Conservation (phyloP, 305 asterid species). For the Lippia alba region DNA sequence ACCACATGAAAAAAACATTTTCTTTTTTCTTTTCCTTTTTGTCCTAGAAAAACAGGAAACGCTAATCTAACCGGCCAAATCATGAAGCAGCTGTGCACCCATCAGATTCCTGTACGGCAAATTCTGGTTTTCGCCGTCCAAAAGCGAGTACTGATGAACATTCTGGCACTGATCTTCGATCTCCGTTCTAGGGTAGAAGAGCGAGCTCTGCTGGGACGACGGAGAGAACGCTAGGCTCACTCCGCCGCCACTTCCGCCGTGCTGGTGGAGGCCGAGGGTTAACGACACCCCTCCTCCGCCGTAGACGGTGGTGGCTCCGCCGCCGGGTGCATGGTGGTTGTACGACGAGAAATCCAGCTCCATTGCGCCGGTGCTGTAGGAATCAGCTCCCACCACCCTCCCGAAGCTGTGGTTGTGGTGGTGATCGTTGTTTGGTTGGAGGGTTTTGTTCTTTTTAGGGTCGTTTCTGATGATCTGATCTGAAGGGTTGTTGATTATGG, state of each 20-base stretch:
- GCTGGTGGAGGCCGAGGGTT: slow-evolving; percentile 84
- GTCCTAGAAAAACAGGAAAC: not conserved
- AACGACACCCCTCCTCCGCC: slow-evolving; percentile 68
- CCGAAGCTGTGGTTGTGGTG: slow-evolving; percentile 38
- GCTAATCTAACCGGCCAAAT: slow-evolving; percentile 69
- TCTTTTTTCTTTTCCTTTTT: not conserved
- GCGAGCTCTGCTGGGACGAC: slow-evolving; percentile 58
- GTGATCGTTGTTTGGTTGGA: slow-evolving; percentile 23
- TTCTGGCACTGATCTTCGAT: slow-evolving; percentile 70
- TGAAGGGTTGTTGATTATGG: slow-evolving; percentile 54
- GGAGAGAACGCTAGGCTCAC: slow-evolving; percentile 63
- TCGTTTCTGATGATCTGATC: slow-evolving; percentile 27
- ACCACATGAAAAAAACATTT: slow-evolving; percentile 16
- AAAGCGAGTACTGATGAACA: slow-evolving; percentile 63
- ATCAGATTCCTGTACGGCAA: slow-evolving; percentile 84
- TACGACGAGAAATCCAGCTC: slow-evolving; percentile 73
- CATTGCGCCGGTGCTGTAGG: slow-evolving; percentile 57
- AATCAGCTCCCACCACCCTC: slow-evolving; percentile 37
- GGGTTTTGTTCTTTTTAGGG: slow-evolving; percentile 33
- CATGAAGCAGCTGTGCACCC: slow-evolving; percentile 94
- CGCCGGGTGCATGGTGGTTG: slow-evolving; percentile 27
- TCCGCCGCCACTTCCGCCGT: slow-evolving; percentile 60
- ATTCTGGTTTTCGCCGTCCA: slow-evolving; percentile 78
- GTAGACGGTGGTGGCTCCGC: slow-evolving; percentile 5
- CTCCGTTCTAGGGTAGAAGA: slow-evolving; percentile 56